A percentile compares a stretch with the other conserved stretches of the same genome.
These are phyloP conservation scores for Coniophora puteana DNA, from an alignment of 1,284 basidiomycete species.

Conservation along the genomic window DNA sequence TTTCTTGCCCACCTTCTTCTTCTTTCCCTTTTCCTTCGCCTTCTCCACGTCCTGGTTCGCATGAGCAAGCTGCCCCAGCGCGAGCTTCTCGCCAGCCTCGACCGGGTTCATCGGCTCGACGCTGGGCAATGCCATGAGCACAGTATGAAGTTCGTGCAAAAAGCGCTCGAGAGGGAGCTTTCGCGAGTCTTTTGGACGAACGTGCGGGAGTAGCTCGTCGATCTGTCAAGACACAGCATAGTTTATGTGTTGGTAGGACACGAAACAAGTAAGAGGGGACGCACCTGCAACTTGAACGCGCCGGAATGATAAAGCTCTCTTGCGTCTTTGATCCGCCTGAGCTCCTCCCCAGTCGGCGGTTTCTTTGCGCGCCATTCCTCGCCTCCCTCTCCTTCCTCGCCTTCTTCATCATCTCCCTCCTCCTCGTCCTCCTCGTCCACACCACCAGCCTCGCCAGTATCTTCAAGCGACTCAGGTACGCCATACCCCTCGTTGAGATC, in stretches of 20 bases:
- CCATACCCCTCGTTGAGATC: too few species aligned
- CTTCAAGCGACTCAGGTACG: too few species aligned
- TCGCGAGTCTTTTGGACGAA: constrained; percentile 64
- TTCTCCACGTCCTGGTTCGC: too few species aligned
- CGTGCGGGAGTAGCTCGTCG: constrained; percentile 74
- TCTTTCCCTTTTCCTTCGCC: too few species aligned
- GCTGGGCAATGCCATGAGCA: constrained; percentile 55
- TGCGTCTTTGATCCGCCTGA: constrained; percentile 74
- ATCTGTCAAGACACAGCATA: constrained; percentile 45
- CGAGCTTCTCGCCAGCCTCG: constrained; percentile 48
- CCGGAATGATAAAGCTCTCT: constrained; percentile 79
- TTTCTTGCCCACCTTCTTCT: too few species aligned
- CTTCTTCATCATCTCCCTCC: constrained; percentile 12
- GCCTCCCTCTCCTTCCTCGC: constrained; percentile 15
- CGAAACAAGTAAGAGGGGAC: constrained; percentile 10
- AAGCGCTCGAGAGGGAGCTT: constrained; percentile 59
- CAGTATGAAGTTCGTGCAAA: constrained; percentile 56
- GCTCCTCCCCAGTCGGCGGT: constrained; percentile 67
- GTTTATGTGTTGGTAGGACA: not conserved
- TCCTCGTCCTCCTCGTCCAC: constrained; percentile 8
- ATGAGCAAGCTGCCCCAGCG: too few species aligned
- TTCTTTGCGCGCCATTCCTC: constrained; percentile 34
- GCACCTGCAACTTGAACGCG: constrained; percentile 81
- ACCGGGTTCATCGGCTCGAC: constrained; percentile 65
- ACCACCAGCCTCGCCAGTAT: not conserved